A percentile compares a stretch with the other conserved stretches of the same genome.
Conservation (phyloP, 768 basidiomycete species). For the Kwoniella dendrophila region DNA sequence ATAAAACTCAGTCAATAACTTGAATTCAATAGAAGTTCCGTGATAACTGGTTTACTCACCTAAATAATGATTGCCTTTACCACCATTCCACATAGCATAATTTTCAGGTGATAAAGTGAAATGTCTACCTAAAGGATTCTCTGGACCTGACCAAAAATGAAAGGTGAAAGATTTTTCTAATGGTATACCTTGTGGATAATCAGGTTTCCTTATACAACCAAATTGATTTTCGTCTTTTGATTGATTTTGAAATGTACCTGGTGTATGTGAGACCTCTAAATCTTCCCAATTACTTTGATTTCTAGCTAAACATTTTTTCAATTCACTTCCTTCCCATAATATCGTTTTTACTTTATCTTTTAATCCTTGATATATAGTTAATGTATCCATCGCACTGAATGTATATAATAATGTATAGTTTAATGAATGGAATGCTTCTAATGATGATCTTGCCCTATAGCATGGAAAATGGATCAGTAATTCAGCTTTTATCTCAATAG, state of each 20-base stretch:
- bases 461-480: neutral
- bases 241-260: slow-evolving; percentile 24
- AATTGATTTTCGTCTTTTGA: neutral
- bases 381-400: slow-evolving; percentile 28
- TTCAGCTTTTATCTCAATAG: neutral
- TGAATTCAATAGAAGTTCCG: no score
- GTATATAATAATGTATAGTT: slow-evolving; percentile 40
- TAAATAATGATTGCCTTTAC: slow-evolving; percentile 24
- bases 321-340: slow-evolving; percentile 22
- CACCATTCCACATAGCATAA: slow-evolving; percentile 17
- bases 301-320: slow-evolving; percentile 24
- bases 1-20: no score
- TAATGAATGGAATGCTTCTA: slow-evolving; percentile 31
- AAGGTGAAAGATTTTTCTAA: slow-evolving; percentile 37
- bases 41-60: slow-evolving; percentile 19
- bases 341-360: slow-evolving; percentile 30
- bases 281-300: slow-evolving; percentile 17
- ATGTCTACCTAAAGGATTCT: slow-evolving; percentile 24
- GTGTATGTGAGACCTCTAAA: slow-evolving; percentile 13
- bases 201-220: slow-evolving; percentile 33
- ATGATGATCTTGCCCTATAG: slow-evolving; percentile 25
- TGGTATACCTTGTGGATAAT: slow-evolving; percentile 36
- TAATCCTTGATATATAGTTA: slow-evolving; percentile 34
- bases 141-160: slow-evolving; percentile 38
- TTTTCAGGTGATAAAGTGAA: slow-evolving; percentile 41